Evolutionary conservation across 306 rosid genomes (phyloP), one percentile per base, ranked within the genome.

Genomic region (Cicer arietinum): DNA sequence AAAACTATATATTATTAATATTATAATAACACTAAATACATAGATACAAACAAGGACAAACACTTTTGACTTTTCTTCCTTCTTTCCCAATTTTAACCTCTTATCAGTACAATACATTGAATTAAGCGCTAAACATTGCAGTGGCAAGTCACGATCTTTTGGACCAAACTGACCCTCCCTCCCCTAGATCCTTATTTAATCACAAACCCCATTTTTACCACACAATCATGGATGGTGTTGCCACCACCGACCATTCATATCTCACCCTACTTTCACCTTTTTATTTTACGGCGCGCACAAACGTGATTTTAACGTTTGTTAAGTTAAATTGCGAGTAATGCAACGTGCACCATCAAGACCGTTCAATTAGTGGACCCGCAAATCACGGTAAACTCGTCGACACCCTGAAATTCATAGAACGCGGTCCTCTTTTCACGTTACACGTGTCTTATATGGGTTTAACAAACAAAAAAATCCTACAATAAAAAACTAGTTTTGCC

Each of bases 321-420:
- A 4, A 30, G 37, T 30, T 30, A 30, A 30, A 54, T 70, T 2
- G 7, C 52, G 17, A 30, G 46, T 30, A 20, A 8, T 20, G 71
- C 57, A 73, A 51, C 52, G 57, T 70, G 69, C 41, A 10, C 11
- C 67, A 52, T 14, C 22, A 14, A 41, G n/a, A 57, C 75, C 82
- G 67, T 80, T 60, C 52, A 61, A 51, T 50, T 22, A 3, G 66
- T 60, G 72, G 85, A 77, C 86, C 88, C 88, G 82, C 8, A 54
- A 67, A 83, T 83, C 86, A 82, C 85, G 91, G 86, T 30, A 42
- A n/a, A 22, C 63, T 61, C 14, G 79, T 76, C 25, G 40, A 78
- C 50, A 52, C 81, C 82, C 60, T 22, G 35, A 62, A 57, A 54
- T 9, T 51, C 57, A 74, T 67, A 25, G 2, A 25, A 61, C 68